Evolutionary conservation across 257 asterid species (phyloP).

Genomic region (Petrea volubilis): DNA sequence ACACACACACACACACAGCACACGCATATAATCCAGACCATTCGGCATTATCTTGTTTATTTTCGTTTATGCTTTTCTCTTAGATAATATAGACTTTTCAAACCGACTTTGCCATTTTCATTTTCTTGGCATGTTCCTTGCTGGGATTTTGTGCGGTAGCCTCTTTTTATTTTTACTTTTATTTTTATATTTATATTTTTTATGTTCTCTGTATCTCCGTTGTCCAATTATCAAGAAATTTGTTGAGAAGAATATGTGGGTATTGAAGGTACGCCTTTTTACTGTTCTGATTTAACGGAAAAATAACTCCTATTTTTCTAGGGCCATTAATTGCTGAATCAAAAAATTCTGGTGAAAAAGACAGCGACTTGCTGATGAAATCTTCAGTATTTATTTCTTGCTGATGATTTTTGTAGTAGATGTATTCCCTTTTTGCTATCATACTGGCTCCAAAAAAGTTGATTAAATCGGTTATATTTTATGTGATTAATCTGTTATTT

Average conservation of each 20-base stretch:
- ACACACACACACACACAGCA: not conserved
- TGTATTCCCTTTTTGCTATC: not conserved
- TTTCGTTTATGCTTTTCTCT: not conserved
- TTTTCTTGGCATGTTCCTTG: not conserved
- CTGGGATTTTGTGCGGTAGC: not conserved
- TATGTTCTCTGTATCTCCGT: not conserved
- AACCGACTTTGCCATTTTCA: not conserved
- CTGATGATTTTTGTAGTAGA: not conserved
- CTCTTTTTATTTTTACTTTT: no score
- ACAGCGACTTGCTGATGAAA: not conserved
- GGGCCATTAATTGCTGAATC: not conserved
- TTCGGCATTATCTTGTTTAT: not conserved
- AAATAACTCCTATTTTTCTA: not conserved
- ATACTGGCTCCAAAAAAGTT: not conserved
- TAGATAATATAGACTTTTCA: not conserved
- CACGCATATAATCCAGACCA: no score
- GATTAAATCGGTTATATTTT: conserved; percentile 20
- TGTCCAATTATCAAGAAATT: not conserved
- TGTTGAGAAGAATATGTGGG: conserved; percentile 12
- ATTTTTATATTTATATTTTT: no score
- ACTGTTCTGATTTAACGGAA: conserved; percentile 17
- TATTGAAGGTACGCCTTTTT: conserved; percentile 28
- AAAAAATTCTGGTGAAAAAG: not conserved
- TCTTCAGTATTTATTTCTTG: not conserved
- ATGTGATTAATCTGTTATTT: conserved; percentile 11